Evolutionary conservation across 164 flowering plant genomes (phyloP).

Genomic region (Stephania yunnanensis): DNA sequence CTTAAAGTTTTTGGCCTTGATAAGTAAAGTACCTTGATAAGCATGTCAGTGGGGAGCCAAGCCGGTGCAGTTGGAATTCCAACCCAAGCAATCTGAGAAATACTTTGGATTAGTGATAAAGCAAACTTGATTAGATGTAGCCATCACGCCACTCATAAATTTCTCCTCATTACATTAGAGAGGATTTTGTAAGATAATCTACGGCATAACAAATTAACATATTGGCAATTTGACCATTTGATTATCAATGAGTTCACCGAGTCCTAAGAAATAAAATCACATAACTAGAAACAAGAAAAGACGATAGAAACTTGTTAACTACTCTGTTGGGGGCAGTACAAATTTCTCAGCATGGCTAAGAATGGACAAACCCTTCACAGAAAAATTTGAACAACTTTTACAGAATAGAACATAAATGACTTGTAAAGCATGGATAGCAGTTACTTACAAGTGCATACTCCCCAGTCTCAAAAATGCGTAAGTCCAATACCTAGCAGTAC

Average conservation of each 20-base stretch:
- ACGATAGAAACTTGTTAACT: not conserved
- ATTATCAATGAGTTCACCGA: not conserved
- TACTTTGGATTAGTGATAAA: not conserved
- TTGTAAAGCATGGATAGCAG: not conserved
- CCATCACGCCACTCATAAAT: not conserved
- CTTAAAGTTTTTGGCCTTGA: not conserved
- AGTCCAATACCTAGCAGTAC: slow-evolving; percentile 66
- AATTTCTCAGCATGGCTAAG: not conserved
- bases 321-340: not conserved
- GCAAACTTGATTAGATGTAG: not conserved
- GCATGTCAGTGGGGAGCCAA: slow-evolving; percentile 95
- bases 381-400: not conserved
- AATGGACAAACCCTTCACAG: not conserved
- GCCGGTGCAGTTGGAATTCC: slow-evolving; percentile 96
- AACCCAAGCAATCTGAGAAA: slow-evolving; percentile 75
- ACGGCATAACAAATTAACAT: not conserved
- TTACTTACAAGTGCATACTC: slow-evolving; percentile 84
- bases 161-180: not conserved
- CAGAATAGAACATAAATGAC: not conserved
- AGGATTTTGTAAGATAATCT: not conserved
- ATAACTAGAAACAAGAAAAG: not conserved
- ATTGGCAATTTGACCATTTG: slow-evolving; percentile 1
- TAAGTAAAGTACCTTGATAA: slow-evolving; percentile 53
- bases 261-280: not conserved
- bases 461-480: slow-evolving; percentile 78